Evolutionary conservation across 768 basidiomycete genomes (phyloP).

Genomic region (Rubroboletus pulcherrimus): DNA sequence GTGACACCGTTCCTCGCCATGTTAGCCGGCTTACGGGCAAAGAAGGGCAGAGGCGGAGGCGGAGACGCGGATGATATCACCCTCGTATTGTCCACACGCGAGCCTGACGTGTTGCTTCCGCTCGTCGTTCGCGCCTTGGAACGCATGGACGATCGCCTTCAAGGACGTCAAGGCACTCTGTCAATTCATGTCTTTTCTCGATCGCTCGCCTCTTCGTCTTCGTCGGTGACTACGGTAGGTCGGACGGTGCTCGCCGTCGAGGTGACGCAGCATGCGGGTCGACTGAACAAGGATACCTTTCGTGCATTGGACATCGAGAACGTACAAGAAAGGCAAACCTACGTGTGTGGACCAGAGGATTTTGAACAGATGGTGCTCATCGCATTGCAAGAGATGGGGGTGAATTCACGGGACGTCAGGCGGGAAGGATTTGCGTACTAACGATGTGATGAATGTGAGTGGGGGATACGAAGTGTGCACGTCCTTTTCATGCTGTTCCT

Average conservation of each 20-base stretch:
- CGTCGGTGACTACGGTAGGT: constrained; percentile 1
- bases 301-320: constrained; percentile 5
- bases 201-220: background rate
- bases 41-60: background rate
- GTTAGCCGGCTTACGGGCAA: constrained; percentile 30
- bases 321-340: constrained; percentile 31
- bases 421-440: constrained; percentile 46
- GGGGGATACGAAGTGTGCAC: background rate
- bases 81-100: constrained; percentile 49
- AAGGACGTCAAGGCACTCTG: constrained; percentile 14
- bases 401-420: constrained; percentile 31
- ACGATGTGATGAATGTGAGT: background rate
- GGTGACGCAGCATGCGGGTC: constrained; percentile 16
- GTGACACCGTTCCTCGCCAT: constrained; percentile 63
- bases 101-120: constrained; percentile 48
- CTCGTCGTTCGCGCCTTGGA: constrained; percentile 26
- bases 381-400: constrained; percentile 34
- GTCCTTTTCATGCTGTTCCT: background rate
- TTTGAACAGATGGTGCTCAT: constrained; percentile 42
- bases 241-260: constrained; percentile 14
- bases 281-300: constrained; percentile 14
- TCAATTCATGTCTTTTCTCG: constrained; percentile 40
- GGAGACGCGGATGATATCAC: constrained; percentile 34
- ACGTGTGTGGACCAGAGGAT: constrained; percentile 47
- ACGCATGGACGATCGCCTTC: background rate